Conservation (phyloP, 1,284 basidiomycete genomes). For the Ganoderma resinaceum region DNA sequence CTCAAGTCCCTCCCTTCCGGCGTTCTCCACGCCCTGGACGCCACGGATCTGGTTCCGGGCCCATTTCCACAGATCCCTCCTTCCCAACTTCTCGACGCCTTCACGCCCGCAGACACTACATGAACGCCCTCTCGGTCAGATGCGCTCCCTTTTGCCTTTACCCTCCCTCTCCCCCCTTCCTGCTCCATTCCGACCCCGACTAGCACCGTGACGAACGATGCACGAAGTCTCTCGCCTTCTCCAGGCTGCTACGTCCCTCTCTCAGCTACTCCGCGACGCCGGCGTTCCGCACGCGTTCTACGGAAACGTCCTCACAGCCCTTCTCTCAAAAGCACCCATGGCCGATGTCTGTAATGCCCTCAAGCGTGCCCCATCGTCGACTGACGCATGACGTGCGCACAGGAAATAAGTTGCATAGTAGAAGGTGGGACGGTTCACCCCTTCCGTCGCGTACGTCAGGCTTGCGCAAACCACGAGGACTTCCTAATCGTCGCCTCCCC, state of each 20-base stretch:
- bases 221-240: constrained; percentile 69
- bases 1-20: constrained; percentile 32
- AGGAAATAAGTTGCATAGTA: constrained; percentile 67
- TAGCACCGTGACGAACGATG: constrained; percentile 51
- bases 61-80: constrained; percentile 31
- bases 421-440: constrained; percentile 58
- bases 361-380: constrained; percentile 6
- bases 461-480: constrained; percentile 50
- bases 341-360: constrained; percentile 55
- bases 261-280: constrained; percentile 54
- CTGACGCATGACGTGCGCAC: constrained; percentile 16
- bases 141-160: constrained; percentile 27
- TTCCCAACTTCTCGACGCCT: constrained; percentile 41
- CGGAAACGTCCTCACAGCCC: constrained; percentile 65
- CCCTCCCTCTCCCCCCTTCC: constrained; percentile 5
- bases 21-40: constrained; percentile 32
- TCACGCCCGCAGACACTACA: constrained; percentile 32
- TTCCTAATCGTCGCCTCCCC: constrained; percentile 54
- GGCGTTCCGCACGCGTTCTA: constrained; percentile 73
- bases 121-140: constrained; percentile 37
- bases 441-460: constrained; percentile 62
- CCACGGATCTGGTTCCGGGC: constrained; percentile 35
- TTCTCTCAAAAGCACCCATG: constrained; percentile 60
- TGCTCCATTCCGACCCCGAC: constrained; percentile 14
- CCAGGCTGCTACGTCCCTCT: constrained; percentile 68